Evolutionary conservation across 176 grass and related monocot genomes (phyloP), one percentile per base, ranked within the genome.

Genomic region (Musa troglodytarum): DNA sequence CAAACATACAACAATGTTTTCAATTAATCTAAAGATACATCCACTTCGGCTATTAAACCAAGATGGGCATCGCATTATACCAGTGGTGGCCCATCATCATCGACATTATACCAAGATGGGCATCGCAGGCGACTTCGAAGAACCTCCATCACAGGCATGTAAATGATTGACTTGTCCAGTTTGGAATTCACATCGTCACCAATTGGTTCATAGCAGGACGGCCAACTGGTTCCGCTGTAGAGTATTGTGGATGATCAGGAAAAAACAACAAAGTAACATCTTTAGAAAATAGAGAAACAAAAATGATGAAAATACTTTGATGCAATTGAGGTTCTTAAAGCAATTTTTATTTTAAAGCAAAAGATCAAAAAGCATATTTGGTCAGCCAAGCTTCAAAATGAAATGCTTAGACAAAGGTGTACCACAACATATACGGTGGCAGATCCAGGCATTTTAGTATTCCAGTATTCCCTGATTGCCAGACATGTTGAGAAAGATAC

Each of bases 61-160:
- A 96, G 81, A 80, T 96, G 92, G 13, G 92, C 88, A 65, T 85
- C 86, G 71, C 92, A 96, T n/a, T n/a, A n/a, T n/a, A n/a, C n/a
- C 92, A 96, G 43, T 0, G 77, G 86, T 69, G 92, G 92, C 21
- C 92, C 84, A n/a, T 87, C 92, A 16, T 92, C 88, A 34, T 91
- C 91, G 20, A 87, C 86, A 83, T 96, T 88, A 0, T 5, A 22
- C 92, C 88, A 24, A 96, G 81, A 80, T 96, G 92, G 13, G 92
- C 88, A 65, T 85, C 86, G 71, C 92, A 96, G 21, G 9, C 59
- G 54, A 77, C 82, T 43, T 57, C 88, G 91, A 52, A 91, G 70
- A 53, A 90, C 88, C 77, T 96, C 92, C 1, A 86, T 91, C 53
- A 83, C 71, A 49, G 87, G 91, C 91, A 94, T 90, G 85, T 90